These are phyloP conservation scores for Globisporangium irregulare DNA, from an alignment of 352 stramenopile genomes.

Conservation along the genomic window DNA sequence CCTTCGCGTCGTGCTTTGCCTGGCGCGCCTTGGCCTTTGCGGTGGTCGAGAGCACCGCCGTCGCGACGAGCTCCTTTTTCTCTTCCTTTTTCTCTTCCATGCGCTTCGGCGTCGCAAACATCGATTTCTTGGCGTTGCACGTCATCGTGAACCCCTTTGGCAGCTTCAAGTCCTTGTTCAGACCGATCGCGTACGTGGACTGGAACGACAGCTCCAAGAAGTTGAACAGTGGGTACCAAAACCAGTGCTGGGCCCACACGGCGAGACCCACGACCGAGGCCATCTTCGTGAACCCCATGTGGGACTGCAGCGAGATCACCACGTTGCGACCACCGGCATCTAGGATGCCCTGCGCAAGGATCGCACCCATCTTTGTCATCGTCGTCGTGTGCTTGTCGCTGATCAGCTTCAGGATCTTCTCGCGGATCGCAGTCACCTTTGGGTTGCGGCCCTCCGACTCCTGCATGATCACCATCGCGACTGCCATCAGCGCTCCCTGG, in stretches of 20 bases:
- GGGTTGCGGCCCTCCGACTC: constrained; percentile 88
- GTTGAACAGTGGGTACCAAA: constrained; percentile 99
- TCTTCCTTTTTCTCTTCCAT: constrained; percentile 99
- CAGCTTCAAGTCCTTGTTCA: constrained; percentile 98
- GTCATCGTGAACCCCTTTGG: constrained; percentile 93
- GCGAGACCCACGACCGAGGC: constrained; percentile 94
- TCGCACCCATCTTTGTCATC: constrained; percentile 99
- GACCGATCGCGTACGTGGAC: constrained; percentile 94
- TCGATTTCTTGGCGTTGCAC: constrained; percentile 93
- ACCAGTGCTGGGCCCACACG: constrained; percentile 99
- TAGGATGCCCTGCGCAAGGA: constrained; percentile 96
- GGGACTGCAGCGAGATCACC: constrained; percentile 94
- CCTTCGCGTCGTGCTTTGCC: constrained; percentile 91
- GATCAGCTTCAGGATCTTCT: constrained; percentile 89
- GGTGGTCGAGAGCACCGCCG: constrained; percentile 96
- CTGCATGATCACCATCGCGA: constrained; percentile 99
- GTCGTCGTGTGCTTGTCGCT: constrained; percentile 98
- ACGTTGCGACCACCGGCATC: constrained; percentile 98
- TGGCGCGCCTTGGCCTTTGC: constrained; percentile 94
- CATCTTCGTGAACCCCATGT: constrained; percentile 98
- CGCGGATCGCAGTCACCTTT: constrained; percentile 83
- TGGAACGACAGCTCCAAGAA: constrained; percentile 97
- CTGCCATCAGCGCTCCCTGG: constrained; percentile 95
- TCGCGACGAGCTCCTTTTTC: constrained; percentile 98
- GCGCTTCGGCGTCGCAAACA: constrained; percentile 97